A percentile compares a stretch with the other conserved stretches of the same genome.
Conservation (phyloP, 345 rosid species). For the Isatis tinctoria region DNA sequence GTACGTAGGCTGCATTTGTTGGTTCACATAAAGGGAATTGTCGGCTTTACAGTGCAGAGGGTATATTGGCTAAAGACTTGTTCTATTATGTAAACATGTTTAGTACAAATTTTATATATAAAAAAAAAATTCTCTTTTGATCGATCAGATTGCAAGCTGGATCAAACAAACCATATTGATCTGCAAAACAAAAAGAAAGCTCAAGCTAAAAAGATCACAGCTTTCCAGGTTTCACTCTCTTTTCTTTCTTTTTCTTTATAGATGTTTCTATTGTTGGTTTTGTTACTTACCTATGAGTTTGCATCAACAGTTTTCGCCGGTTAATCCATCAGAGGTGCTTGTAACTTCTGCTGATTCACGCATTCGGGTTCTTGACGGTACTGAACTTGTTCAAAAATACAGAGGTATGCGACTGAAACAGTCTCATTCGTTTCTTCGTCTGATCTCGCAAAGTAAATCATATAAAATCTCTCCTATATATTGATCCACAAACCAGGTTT, state of each 20-base stretch:
- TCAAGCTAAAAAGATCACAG: constrained; percentile 73
- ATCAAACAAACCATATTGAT: constrained; percentile 46
- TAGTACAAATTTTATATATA: too few relatives aligned
- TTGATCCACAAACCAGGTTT: constrained; percentile 45
- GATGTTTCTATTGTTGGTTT: neutral
- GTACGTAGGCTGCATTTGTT: constrained; percentile 59
- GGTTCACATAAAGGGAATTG: constrained; percentile 86
- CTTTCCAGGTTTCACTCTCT: constrained; percentile 60
- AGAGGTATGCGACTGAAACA: constrained; percentile 42
- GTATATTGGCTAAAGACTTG: constrained; percentile 35
- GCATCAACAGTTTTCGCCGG: constrained; percentile 59
- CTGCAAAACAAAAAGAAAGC: constrained; percentile 59
- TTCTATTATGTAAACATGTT: neutral
- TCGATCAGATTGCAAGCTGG: constrained; percentile 60
- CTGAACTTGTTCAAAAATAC: constrained; percentile 60
- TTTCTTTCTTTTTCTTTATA: neutral
- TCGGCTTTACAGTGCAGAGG: constrained; percentile 61
- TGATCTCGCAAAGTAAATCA: neutral
- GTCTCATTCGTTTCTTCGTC: neutral
- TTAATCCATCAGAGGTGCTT: constrained; percentile 72
- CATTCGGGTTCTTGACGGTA: constrained; percentile 63
- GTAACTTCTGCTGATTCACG: constrained; percentile 91
- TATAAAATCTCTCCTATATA: neutral
- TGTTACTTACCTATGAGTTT: constrained; percentile 6
- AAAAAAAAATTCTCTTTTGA: neutral